Conservation (phyloP, 495 filamentous ascomycete genomes). For the Xylaria venustula region DNA sequence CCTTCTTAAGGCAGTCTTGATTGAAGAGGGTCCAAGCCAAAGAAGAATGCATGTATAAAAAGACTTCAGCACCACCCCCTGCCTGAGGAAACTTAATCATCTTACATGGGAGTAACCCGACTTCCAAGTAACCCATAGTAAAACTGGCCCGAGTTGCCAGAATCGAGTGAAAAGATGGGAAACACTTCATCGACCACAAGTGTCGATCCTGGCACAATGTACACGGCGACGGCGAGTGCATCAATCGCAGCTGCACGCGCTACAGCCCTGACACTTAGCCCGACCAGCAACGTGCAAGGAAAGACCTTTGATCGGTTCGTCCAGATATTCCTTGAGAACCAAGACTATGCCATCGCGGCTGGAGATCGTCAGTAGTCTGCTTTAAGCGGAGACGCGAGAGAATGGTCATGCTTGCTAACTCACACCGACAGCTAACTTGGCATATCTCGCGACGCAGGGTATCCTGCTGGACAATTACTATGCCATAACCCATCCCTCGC, state of each 20-base stretch:
- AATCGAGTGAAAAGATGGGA: constrained; percentile 4
- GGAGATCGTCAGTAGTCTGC: constrained; percentile 19
- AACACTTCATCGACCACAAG: constrained; percentile 3
- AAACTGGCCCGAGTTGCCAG: background rate
- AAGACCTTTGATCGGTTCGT: constrained; percentile 63
- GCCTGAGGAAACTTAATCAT: no score
- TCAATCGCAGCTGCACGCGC: constrained; percentile 20
- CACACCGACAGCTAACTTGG: constrained; percentile 37
- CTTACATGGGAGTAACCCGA: background rate
- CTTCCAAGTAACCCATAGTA: background rate
- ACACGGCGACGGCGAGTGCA: constrained; percentile 11
- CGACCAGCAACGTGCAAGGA: constrained; percentile 58
- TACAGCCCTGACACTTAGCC: constrained; percentile 38
- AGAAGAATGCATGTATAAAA: no score
- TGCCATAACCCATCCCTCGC: constrained; percentile 61
- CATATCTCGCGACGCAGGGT: constrained; percentile 58
- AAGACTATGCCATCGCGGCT: constrained; percentile 43
- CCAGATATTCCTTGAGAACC: constrained; percentile 70
- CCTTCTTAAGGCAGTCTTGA: background rate
- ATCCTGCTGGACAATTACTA: constrained; percentile 64
- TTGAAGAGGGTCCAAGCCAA: no score
- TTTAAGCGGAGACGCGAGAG: background rate
- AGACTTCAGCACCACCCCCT: no score
- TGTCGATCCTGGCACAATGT: constrained; percentile 15
- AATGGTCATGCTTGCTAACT: constrained; percentile 6